Evolutionary conservation across 2,329 filamentous ascomycete genomes (phyloP), one percentile per base, ranked within the genome.

Genomic region (Cytospora schulzeri): DNA sequence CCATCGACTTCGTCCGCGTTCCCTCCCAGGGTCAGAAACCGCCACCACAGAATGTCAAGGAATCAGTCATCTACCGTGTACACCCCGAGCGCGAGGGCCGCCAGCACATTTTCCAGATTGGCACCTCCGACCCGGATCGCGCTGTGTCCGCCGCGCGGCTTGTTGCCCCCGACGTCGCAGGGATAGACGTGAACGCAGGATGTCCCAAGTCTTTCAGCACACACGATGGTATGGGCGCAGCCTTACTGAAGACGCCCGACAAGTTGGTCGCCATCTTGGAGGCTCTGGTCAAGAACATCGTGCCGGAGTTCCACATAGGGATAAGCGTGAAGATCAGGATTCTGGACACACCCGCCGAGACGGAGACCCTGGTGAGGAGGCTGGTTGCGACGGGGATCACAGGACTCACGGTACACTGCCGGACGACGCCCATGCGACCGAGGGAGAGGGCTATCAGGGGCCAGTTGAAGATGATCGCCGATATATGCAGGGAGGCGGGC

Each of bases 141-240:
- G 95, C 95, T 1, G 93, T 98, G 0, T 80, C 91, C 74, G 93
- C 94, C 1, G 93, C 94, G 2, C 88, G 88, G 60, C 79, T 97
- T 19, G 90, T 99, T 24, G 95, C 93, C 0, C 85, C 80, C 15
- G 92, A 98, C 76, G 95, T 99, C 3, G 88, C 89, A 0, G 95
- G 95, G 66, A 97, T 99, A 70, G 95, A 98, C 75, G 90, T 99
- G 67, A 99, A 99, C 76, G 93, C 95, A 0, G 95, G 95, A n/a
- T 99, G 95, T 74, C 95, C 95, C 0, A 99, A 99, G 77, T 91
- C 94, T 0, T 99, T 99, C 77, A 96, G 91, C 73, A 97, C 94
- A 2, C 86, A 85, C 68, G 93, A 93, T 66, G 95, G 95, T 57
- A 99, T 99, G 95, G 95, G 95, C 57, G 95, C 95, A 0, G 94